These are phyloP conservation scores for Talaromyces liani DNA, from an alignment of 495 filamentous ascomycete genomes.

Conservation along the genomic window DNA sequence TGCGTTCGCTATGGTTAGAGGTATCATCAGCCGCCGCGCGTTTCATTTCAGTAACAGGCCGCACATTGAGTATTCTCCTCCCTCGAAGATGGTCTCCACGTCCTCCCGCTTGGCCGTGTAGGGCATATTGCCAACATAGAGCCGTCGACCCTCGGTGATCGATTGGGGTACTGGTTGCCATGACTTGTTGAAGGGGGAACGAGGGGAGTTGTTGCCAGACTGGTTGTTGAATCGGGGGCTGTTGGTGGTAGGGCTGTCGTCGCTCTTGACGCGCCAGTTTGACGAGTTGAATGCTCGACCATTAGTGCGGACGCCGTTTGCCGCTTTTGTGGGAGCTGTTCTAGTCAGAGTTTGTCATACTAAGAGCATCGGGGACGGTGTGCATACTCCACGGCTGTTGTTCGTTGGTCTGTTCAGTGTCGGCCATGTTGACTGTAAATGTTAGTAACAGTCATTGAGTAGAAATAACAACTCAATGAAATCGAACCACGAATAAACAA, in stretches of 20 bases:
- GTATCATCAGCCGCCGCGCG: slow-evolving; percentile 4
- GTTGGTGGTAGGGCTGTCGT: slow-evolving; percentile 21
- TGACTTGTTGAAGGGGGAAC: slow-evolving; percentile 7
- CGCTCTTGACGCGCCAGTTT: slow-evolving; percentile 39
- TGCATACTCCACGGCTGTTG: slow-evolving; percentile 9
- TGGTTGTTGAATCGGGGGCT: slow-evolving; percentile 17
- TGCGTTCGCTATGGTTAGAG: slow-evolving; percentile 23
- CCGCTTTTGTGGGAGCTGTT: slow-evolving; percentile 30
- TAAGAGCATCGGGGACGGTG: neutral
- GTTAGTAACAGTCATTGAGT: neutral
- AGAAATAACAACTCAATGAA: neutral
- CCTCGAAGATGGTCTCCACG: slow-evolving; percentile 36
- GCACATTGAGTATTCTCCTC: slow-evolving; percentile 9
- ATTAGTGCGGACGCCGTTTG: slow-evolving; percentile 30
- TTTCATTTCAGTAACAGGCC: slow-evolving; percentile 4
- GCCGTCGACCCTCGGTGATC: slow-evolving; percentile 12
- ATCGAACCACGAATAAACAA: neutral
- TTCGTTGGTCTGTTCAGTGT: slow-evolving; percentile 7
- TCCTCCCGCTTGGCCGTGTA: slow-evolving; percentile 45
- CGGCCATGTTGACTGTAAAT: slow-evolving; percentile 8
- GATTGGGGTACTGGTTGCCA: slow-evolving; percentile 6
- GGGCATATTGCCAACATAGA: slow-evolving; percentile 53
- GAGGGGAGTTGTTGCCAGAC: slow-evolving; percentile 26
- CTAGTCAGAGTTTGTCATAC: slow-evolving; percentile 14
- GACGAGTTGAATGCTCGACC: slow-evolving; percentile 40